Evolutionary conservation across 2,329 filamentous ascomycete species (phyloP).

Genomic region (Nemania diffusa): DNA sequence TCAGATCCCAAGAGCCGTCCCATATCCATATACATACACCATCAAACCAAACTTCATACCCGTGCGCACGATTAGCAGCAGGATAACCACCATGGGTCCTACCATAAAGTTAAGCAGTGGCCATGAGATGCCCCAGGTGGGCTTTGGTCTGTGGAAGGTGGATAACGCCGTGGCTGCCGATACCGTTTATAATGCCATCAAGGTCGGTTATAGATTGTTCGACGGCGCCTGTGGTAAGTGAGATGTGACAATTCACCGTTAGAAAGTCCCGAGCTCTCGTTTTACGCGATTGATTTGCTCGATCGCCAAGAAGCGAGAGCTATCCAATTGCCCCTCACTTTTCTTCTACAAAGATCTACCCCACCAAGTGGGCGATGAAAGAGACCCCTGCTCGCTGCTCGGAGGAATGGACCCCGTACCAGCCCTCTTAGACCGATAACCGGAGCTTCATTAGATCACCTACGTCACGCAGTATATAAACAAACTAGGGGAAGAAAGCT

Average conservation of each 20-base stretch:
- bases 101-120: constrained; percentile 73
- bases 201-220: constrained; percentile 69
- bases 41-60: constrained; percentile 5
- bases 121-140: constrained; percentile 77
- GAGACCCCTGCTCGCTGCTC: constrained; percentile 31
- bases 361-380: constrained; percentile 24
- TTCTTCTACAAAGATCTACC: constrained; percentile 20
- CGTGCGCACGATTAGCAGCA: constrained; percentile 3
- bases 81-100: constrained; percentile 45
- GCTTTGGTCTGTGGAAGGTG: constrained; percentile 87
- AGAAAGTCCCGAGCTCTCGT: not conserved
- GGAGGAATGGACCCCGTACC: constrained; percentile 25
- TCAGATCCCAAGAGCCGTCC: constrained; percentile 1
- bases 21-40: not conserved
- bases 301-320: not conserved
- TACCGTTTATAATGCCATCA: constrained; percentile 79
- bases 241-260: not conserved
- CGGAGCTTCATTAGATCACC: not conserved
- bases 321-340: constrained; percentile 21
- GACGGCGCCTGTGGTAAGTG: constrained; percentile 69
- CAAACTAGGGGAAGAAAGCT: constrained; percentile 7
- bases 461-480: not conserved
- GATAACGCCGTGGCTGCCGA: constrained; percentile 77
- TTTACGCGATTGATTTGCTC: not conserved
- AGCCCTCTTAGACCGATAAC: not conserved